Conservation (phyloP, 768 basidiomycete genomes). For the Tricholoma saponaceum region DNA sequence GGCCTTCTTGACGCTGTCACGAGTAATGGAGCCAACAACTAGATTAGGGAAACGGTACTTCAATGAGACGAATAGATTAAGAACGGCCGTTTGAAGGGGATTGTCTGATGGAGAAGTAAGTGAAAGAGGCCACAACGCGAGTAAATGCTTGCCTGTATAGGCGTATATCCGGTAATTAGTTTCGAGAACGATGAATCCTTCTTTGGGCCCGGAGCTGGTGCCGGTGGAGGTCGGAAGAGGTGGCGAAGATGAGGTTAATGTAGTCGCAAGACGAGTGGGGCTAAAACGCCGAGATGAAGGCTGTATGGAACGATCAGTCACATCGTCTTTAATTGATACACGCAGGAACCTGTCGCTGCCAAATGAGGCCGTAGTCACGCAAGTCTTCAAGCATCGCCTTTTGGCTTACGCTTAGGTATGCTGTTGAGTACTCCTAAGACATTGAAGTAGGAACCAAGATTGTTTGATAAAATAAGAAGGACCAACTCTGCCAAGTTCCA, state of each 20-base stretch:
- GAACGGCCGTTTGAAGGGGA: conserved; percentile 91
- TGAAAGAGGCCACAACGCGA: conserved; percentile 15
- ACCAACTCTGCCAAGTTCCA: conserved; percentile 86
- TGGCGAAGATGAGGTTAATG: conserved; percentile 87
- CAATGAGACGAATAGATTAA: conserved; percentile 89
- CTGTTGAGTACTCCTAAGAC: conserved; percentile 82
- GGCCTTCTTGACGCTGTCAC: conserved; percentile 94
- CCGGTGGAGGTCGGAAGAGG: conserved; percentile 65
- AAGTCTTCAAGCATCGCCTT: conserved; percentile 88
- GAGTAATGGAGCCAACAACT: conserved; percentile 92
- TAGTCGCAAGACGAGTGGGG: conserved; percentile 93
- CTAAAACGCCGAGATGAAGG: conserved; percentile 77
- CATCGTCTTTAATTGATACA: conserved; percentile 16
- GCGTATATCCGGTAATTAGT: conserved; percentile 99
- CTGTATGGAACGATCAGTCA: conserved; percentile 29
- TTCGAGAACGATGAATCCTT: conserved; percentile 95
- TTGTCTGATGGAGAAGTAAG: conserved; percentile 57
- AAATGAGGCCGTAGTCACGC: conserved; percentile 91
- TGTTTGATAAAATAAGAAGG: conserved; percentile 4
- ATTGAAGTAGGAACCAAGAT: neutral
- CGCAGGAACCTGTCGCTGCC: conserved; percentile 66
- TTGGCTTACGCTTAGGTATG: conserved; percentile 74
- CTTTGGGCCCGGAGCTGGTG: conserved; percentile 52
- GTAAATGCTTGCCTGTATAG: conserved; percentile 74
- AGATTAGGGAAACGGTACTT: conserved; percentile 96